Evolutionary conservation across 305 asterid species (phyloP).

Genomic region (Fraxinus ornus): DNA sequence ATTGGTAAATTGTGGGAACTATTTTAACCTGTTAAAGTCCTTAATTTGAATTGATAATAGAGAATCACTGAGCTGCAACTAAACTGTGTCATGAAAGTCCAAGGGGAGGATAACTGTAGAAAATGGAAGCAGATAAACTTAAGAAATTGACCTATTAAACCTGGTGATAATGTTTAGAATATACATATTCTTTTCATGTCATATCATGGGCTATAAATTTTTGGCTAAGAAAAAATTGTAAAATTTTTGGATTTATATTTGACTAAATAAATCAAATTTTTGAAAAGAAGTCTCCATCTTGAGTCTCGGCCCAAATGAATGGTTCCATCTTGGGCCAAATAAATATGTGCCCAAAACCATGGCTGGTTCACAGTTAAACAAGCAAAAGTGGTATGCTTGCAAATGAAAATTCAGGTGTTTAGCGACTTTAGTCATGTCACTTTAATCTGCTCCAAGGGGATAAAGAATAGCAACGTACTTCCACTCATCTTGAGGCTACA

Average conservation of each 20-base stretch:
- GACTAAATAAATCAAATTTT: not conserved
- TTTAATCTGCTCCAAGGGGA: slow-evolving; percentile 3
- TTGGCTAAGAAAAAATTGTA: not conserved
- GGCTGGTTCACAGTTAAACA: slow-evolving; percentile 7
- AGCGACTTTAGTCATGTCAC: slow-evolving; percentile 14
- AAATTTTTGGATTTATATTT: not conserved
- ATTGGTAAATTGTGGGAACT: not conserved
- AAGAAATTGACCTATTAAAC: not conserved
- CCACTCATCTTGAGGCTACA: slow-evolving; percentile 14
- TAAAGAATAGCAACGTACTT: not conserved
- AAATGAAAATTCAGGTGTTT: slow-evolving; percentile 13
- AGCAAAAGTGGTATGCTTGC: slow-evolving; percentile 10
- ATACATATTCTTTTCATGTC: not conserved
- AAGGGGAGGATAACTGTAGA: not conserved
- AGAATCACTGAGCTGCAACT: not conserved
- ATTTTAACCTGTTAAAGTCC: not conserved
- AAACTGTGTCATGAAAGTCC: not conserved
- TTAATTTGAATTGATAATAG: not conserved
- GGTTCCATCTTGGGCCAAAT: not conserved
- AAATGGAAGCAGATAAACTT: not conserved
- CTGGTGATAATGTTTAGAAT: not conserved
- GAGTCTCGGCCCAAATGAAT: not conserved
- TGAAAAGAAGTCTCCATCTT: not conserved
- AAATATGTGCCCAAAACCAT: not conserved
- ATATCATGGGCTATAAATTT: not conserved